Evolutionary conservation across 345 rosid genomes (phyloP).

Genomic region (Stellera chamaejasme): DNA sequence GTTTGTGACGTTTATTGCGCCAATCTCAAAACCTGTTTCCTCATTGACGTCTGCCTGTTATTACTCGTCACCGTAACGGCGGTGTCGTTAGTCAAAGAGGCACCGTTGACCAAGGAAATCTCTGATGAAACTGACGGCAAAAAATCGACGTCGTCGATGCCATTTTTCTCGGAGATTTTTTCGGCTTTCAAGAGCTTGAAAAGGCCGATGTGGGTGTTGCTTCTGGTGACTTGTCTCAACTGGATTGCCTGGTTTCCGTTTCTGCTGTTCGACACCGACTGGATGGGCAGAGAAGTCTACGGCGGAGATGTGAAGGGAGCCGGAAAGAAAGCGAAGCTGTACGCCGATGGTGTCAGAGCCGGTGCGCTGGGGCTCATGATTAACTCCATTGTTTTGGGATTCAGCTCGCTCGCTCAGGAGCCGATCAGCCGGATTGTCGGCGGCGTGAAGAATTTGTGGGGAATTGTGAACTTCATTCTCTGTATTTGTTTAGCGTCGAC

Average conservation of each 20-base stretch:
- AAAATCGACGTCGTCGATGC: not conserved
- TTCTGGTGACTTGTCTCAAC: slow-evolving; percentile 66
- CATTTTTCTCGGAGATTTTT: slow-evolving; percentile 31
- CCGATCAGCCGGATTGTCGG: slow-evolving; percentile 31
- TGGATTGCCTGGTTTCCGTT: slow-evolving; percentile 96
- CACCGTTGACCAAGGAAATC: slow-evolving; percentile 24
- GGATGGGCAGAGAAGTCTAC: slow-evolving; percentile 89
- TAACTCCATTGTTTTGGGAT: slow-evolving; percentile 59
- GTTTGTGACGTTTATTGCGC: slow-evolving; percentile 84
- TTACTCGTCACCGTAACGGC: slow-evolving; percentile 31
- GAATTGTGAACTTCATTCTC: slow-evolving; percentile 49
- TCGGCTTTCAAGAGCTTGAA: slow-evolving; percentile 28
- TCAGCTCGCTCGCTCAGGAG: slow-evolving; percentile 51
- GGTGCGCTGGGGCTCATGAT: slow-evolving; percentile 83
- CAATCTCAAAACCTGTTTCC: slow-evolving; percentile 73
- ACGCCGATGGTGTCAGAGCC: slow-evolving; percentile 59
- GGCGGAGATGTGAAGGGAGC: slow-evolving; percentile 50
- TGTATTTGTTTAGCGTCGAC: slow-evolving; percentile 18
- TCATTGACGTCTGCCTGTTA: slow-evolving; percentile 54
- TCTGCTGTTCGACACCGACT: slow-evolving; percentile 74
- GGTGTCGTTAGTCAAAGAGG: slow-evolving; percentile 36
- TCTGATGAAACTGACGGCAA: slow-evolving; percentile 1
- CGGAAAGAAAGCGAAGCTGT: slow-evolving; percentile 15
- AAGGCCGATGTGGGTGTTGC: slow-evolving; percentile 68
- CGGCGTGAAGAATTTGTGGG: slow-evolving; percentile 54